Conservation (phyloP, 129 eudicot genomes). For the Lactuca sativa region DNA sequence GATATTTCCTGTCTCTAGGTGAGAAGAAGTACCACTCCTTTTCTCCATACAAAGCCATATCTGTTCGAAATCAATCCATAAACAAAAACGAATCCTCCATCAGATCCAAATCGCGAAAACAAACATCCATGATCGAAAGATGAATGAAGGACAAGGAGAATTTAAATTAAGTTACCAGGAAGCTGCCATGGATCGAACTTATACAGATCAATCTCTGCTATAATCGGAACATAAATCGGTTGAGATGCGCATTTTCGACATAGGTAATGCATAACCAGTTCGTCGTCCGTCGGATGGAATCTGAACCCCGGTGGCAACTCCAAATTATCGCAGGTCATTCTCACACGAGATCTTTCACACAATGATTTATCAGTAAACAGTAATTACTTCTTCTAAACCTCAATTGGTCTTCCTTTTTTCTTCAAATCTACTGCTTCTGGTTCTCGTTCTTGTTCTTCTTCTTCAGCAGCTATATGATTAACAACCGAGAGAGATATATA, state of each 20-base stretch:
- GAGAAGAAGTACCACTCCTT: conserved; percentile 75
- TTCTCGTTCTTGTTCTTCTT: not conserved
- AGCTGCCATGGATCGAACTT: conserved; percentile 79
- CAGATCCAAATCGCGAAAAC: conserved; percentile 3
- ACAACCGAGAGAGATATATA: conserved; percentile 3
- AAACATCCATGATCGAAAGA: not conserved
- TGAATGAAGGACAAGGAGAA: not conserved
- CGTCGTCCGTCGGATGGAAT: conserved; percentile 69
- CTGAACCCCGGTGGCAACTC: conserved; percentile 62
- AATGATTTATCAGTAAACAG: not conserved
- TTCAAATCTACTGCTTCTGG: not conserved
- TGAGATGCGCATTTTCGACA: conserved; percentile 61
- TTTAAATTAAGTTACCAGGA: conserved; percentile 43
- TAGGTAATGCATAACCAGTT: conserved; percentile 58
- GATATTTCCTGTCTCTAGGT: conserved; percentile 65
- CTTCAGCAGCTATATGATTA: not conserved
- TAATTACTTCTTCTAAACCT: not conserved
- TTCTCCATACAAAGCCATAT: conserved; percentile 64
- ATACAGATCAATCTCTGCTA: conserved; percentile 67
- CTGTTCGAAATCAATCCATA: conserved; percentile 24
- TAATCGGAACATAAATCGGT: conserved; percentile 45
- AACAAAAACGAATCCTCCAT: not conserved
- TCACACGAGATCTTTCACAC: not conserved
- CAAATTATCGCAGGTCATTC: conserved; percentile 38
- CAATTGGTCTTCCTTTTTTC: not conserved